Conservation (phyloP, 2,329 filamentous ascomycete species). For the Sporothrix pallida region DNA sequence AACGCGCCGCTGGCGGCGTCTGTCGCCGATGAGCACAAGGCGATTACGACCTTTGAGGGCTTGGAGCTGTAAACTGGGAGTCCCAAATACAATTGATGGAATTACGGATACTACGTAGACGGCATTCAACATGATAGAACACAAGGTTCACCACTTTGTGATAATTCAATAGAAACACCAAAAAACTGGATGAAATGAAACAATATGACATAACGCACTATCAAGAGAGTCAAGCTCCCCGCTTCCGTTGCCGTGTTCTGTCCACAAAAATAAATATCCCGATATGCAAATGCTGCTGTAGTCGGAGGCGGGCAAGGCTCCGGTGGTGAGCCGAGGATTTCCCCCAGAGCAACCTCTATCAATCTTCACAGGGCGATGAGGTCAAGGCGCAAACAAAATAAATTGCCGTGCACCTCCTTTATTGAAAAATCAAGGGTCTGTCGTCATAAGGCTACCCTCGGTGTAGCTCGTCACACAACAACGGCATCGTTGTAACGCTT, state of each 20-base stretch:
- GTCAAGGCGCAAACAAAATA: not conserved
- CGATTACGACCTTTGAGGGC: constrained; percentile 45
- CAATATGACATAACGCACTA: constrained; percentile 2
- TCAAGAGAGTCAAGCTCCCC: not conserved
- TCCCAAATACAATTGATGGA: not conserved
- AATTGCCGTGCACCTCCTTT: not conserved
- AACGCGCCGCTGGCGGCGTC: constrained; percentile 67
- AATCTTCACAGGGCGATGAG: not conserved
- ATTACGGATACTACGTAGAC: not conserved
- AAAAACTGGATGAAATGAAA: not conserved
- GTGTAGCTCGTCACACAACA: not conserved
- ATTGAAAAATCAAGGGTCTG: not conserved
- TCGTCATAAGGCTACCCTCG: constrained; percentile 15
- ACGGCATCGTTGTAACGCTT: not conserved
- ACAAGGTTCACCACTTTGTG: constrained; percentile 5
- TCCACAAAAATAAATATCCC: not conserved
- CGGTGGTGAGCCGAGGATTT: not conserved
- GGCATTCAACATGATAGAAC: constrained; percentile 23
- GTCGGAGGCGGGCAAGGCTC: constrained; percentile 18
- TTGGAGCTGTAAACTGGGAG: constrained; percentile 32
- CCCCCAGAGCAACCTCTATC: not conserved
- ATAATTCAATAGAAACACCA: not conserved
- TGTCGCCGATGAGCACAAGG: constrained; percentile 40
- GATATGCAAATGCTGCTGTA: not conserved
- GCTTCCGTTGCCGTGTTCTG: not conserved